These are phyloP conservation scores for Trebouxiophyceae sp. DNA, from an alignment of 163 green algal genomes.

Conservation along the genomic window DNA sequence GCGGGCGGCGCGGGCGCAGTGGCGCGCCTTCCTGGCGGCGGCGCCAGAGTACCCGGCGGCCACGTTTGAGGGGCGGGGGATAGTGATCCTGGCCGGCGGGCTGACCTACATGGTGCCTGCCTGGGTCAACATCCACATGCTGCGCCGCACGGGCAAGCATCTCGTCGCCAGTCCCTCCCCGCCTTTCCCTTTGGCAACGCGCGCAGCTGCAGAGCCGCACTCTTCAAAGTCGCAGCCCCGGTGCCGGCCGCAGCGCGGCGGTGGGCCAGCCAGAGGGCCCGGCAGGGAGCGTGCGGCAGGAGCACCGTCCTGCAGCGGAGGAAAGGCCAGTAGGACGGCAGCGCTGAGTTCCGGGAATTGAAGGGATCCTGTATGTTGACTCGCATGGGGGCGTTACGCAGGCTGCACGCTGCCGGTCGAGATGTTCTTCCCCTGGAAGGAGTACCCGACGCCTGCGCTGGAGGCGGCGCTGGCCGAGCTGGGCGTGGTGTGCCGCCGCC, in stretches of 20 bases:
- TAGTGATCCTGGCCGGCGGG: constrained; percentile 50
- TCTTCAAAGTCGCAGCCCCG: too few relatives aligned
- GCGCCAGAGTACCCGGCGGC: constrained; percentile 12
- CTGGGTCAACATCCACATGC: constrained; percentile 43
- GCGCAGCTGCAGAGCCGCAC: too few relatives aligned
- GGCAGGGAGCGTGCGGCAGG: too few relatives aligned
- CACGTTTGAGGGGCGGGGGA: constrained; percentile 22
- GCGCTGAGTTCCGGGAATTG: too few relatives aligned
- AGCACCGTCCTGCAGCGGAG: too few relatives aligned
- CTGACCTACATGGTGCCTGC: constrained; percentile 40
- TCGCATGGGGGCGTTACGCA: too few relatives aligned
- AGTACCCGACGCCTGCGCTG: constrained; percentile 29
- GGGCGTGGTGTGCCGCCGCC: constrained; percentile 16
- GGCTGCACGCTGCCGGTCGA: constrained; percentile 54
- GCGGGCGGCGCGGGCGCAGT: constrained; percentile 14
- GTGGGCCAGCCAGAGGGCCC: too few relatives aligned
- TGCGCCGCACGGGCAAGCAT: constrained; percentile 40
- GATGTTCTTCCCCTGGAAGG: constrained; percentile 46
- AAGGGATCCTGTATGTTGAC: too few relatives aligned
- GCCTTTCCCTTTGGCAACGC: too few relatives aligned
- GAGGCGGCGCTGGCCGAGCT: constrained; percentile 23
- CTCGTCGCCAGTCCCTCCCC: too few relatives aligned
- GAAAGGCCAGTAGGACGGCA: too few relatives aligned
- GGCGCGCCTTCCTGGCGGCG: constrained; percentile 14
- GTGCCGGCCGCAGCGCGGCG: too few relatives aligned